Percentiles rank a stretch among this genome's conserved stretches.
Evolutionary conservation across 257 asterid genomes (phyloP).

Genomic region (Orobanche coerulescens): DNA sequence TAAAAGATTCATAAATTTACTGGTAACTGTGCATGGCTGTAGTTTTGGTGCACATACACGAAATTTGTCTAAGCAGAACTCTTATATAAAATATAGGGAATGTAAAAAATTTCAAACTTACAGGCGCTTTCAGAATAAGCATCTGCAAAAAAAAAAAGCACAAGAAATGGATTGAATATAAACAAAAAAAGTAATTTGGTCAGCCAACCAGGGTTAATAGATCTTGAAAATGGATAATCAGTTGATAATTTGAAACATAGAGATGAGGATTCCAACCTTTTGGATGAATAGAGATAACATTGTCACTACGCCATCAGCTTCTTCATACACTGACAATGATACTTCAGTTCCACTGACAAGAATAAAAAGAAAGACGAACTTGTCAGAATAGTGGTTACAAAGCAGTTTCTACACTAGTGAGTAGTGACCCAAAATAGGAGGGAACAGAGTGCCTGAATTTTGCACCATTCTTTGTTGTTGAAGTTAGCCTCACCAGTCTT

Average conservation of each 20-base stretch:
- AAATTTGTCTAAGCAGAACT: not conserved
- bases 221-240: constrained; percentile 5
- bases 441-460: constrained; percentile 56
- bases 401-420: constrained; percentile 13
- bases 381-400: constrained; percentile 9
- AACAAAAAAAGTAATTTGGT: constrained; percentile 10
- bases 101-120: constrained; percentile 37
- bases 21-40: not conserved
- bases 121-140: constrained; percentile 54
- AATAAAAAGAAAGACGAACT: constrained; percentile 9
- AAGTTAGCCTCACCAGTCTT: constrained; percentile 48
- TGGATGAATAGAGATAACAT: constrained; percentile 38
- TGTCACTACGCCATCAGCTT: constrained; percentile 34
- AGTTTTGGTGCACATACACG: not conserved
- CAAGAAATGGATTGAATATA: constrained; percentile 12
- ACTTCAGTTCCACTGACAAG: constrained; percentile 72
- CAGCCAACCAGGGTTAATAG: not conserved
- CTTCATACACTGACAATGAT: constrained; percentile 42
- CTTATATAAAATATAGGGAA: constrained; percentile 18
- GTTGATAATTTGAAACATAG: constrained; percentile 2
- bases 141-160: constrained; percentile 40
- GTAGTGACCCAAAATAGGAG: constrained; percentile 2
- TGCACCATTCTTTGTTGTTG: constrained; percentile 54
- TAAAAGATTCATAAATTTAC: not conserved
- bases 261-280: constrained; percentile 49